Conservation (phyloP, 371 early-diverging fungal genomes). For the Syncephalastrum racemosum region DNA sequence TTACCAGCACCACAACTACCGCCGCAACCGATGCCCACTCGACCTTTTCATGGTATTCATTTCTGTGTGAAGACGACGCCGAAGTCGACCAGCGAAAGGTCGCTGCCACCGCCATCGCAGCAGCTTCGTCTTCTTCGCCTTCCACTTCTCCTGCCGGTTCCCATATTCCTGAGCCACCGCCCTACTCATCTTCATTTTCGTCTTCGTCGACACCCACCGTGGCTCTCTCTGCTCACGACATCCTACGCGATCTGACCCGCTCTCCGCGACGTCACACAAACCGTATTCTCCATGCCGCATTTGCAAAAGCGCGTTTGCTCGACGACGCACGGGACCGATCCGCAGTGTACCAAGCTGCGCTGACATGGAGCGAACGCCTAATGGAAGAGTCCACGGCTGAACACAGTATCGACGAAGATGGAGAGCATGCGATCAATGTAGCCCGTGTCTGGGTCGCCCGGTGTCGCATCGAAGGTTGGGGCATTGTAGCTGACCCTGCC, state of each 20-base stretch:
- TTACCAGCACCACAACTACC: constrained; percentile 14
- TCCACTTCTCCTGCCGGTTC: not conserved
- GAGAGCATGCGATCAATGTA: constrained; percentile 7
- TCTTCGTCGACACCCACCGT: not conserved
- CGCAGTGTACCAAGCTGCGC: constrained; percentile 31
- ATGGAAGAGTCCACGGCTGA: too few relatives aligned
- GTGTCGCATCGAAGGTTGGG: constrained; percentile 46
- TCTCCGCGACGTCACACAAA: constrained; percentile 8
- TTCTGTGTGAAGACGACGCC: constrained; percentile 4
- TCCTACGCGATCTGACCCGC: not conserved
- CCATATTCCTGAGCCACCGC: not conserved
- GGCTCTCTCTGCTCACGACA: not conserved
- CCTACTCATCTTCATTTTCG: not conserved
- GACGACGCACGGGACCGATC: constrained; percentile 23
- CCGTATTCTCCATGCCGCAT: constrained; percentile 16
- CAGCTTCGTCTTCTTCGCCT: constrained; percentile 2
- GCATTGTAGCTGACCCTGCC: constrained; percentile 23
- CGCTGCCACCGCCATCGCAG: not conserved
- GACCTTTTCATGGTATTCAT: constrained; percentile 10
- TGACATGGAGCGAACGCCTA: constrained; percentile 25
- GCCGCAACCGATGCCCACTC: constrained; percentile 13
- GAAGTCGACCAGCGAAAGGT: constrained; percentile 1
- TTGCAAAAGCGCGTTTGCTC: constrained; percentile 19
- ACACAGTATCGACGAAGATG: constrained; percentile 18
- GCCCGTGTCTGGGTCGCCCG: constrained; percentile 42